A percentile compares a stretch with the other conserved stretches of the same genome.
These are phyloP conservation scores for Metschnikowia baotianmanensis DNA, from an alignment of 805 yeast species.

Conservation along the genomic window DNA sequence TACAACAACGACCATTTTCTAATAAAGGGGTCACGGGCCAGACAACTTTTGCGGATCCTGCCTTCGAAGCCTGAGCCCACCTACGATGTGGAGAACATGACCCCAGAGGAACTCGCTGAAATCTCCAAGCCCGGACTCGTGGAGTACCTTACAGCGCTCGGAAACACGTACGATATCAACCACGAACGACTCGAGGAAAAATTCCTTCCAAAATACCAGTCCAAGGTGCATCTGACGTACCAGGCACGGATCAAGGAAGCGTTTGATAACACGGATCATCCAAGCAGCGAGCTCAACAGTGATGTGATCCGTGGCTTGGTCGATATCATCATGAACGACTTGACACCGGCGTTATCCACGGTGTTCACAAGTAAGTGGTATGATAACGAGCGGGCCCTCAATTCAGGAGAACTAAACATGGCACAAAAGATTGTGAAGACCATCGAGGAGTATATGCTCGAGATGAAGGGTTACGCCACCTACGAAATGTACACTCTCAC, in stretches of 20 bases:
- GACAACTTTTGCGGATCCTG: constrained; percentile 31
- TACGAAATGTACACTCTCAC: constrained; percentile 42
- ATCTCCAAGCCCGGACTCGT: constrained; percentile 63
- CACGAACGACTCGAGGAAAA: constrained; percentile 61
- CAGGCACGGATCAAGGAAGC: constrained; percentile 35
- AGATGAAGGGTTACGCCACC: constrained; percentile 49
- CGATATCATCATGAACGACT: constrained; percentile 69
- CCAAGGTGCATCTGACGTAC: constrained; percentile 50
- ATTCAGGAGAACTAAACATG: constrained; percentile 38
- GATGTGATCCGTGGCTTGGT: constrained; percentile 67
- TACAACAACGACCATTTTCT: constrained; percentile 39
- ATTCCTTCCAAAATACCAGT: constrained; percentile 61
- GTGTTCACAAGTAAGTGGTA: constrained; percentile 75
- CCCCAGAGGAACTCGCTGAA: constrained; percentile 35
- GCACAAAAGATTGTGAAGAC: constrained; percentile 69
- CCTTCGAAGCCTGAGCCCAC: constrained; percentile 14
- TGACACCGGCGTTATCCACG: constrained; percentile 56
- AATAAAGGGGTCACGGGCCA: constrained; percentile 44
- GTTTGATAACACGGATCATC: constrained; percentile 48
- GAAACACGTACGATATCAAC: constrained; percentile 82
- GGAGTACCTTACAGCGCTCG: constrained; percentile 79
- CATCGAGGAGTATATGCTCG: constrained; percentile 69
- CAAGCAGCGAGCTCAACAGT: constrained; percentile 76
- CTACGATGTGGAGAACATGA: constrained; percentile 38
- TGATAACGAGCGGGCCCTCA: constrained; percentile 28